Evolutionary conservation across 108 stramenopile genomes (phyloP).

Genomic region (Stephanodiscus minutulus): DNA sequence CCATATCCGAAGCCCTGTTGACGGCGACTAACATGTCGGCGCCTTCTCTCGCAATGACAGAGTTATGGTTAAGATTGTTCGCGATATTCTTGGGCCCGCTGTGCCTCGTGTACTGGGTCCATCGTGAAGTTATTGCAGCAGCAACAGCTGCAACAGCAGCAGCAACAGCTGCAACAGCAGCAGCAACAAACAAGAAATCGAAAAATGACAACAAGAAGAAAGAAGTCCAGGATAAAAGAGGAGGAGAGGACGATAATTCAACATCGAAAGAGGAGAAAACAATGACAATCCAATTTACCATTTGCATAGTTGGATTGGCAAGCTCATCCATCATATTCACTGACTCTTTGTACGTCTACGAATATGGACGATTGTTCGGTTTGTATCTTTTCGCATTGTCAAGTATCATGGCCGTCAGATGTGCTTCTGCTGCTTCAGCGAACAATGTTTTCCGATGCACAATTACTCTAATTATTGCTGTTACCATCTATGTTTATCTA

Average conservation of each 20-base stretch:
- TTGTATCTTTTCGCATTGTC: conserved; percentile 43
- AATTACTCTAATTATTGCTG: conserved; percentile 9
- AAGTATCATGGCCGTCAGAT: conserved; percentile 35
- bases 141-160: not conserved
- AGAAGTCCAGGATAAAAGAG: not conserved
- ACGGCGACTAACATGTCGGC: conserved; percentile 31
- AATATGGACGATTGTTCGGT: conserved; percentile 63
- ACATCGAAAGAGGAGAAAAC: not conserved
- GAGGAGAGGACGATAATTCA: not conserved
- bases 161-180: not conserved
- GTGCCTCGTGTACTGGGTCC: conserved; percentile 27
- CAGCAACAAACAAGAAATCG: not conserved
- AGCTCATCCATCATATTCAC: conserved; percentile 73
- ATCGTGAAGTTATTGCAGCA: conserved; percentile 12
- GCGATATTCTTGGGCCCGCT: conserved; percentile 51
- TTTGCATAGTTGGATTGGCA: conserved; percentile 47
- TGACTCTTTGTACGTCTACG: conserved; percentile 69
- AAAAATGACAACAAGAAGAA: not conserved
- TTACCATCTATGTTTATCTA: conserved; percentile 34
- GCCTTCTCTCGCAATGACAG: conserved; percentile 67
- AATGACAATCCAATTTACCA: conserved; percentile 9
- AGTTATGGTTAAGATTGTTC: conserved; percentile 79
- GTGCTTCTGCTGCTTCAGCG: conserved; percentile 6
- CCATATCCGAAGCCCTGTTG: conserved; percentile 19
- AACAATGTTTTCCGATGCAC: conserved; percentile 28